Conservation (phyloP, 345 rosid species). For the Eucalyptus sp. region DNA sequence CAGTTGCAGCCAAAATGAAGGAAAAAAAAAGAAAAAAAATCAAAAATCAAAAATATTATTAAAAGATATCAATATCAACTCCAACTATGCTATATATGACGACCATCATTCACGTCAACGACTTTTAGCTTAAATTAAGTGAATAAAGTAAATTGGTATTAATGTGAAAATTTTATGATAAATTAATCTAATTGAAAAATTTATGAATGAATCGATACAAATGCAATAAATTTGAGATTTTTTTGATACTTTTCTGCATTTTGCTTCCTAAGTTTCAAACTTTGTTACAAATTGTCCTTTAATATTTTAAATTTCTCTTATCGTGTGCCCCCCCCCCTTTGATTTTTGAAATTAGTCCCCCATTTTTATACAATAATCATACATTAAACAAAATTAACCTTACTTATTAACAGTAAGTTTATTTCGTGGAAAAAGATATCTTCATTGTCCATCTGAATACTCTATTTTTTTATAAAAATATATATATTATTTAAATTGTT, state of each 20-base stretch:
- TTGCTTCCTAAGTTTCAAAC: background rate
- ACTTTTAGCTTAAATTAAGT: no score
- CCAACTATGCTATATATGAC: no score
- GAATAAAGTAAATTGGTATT: no score
- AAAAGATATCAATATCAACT: no score
- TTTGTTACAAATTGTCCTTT: background rate
- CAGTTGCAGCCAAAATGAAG: background rate
- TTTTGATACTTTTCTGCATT: background rate
- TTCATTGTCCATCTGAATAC: background rate
- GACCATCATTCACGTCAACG: accelerated
- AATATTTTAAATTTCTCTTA: background rate
- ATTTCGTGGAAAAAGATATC: background rate
- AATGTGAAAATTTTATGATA: no score
- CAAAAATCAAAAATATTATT: no score
- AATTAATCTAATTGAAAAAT: no score
- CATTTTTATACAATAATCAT: background rate
- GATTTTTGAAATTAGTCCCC: background rate
- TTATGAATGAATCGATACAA: no score
- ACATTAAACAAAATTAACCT: background rate
- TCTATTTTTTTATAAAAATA: no score
- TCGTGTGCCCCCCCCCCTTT: background rate
- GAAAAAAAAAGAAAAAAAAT: no score
- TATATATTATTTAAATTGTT: background rate
- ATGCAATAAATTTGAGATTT: no score
- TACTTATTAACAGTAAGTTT: background rate